Base-by-base conservation (phyloP, 768 basidiomycete genomes). In the Boletales sp. region DNA sequence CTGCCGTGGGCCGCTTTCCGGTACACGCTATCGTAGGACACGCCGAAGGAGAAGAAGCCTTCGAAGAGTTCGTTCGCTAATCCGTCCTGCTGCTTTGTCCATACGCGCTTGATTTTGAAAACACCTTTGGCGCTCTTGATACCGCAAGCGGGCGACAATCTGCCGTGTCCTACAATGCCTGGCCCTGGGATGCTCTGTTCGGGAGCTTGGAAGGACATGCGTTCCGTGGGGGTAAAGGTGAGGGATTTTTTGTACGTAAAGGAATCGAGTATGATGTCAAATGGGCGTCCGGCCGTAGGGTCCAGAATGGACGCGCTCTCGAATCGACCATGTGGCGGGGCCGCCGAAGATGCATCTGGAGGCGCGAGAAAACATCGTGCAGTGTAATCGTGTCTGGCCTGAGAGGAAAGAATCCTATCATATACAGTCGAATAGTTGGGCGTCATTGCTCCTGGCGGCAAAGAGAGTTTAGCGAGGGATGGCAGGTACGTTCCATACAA, bases 401-500 rank as follows among this genome's bases (percentile, higher is more conserved):
- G 73, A n/a, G 64, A 72, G 8, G 60, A 55, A 27, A 73, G 67
- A 32, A 73, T 67, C 6, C 54, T 65, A 38, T 74, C 55, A 43
- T 74, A 67, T 15, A 74, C 56, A 0, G 60, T 62, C 15, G 61
- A 61, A 18, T 68, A 67, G 36, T 64, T 43, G 4, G 67, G 65
- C 7, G 55, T 41, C 17, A 55, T 55, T n/a, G 55, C 61, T 13
- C 62, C 65, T 4, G 47, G 29, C 1, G 71, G 69, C 13, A 64
- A 46, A 54, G 66, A 73, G 36, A 65, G 60, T 19, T 63, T 65
- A 53, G 56, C 44, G 27, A 74, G 66, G 54, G 67, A 69, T 2
- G 71, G 67, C 19, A 74, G 55, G 36, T 65, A 62, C 71, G 72
- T 74, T 15, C 60, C 62, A 48, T 74, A 74, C 31, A 74, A 39